Evolutionary conservation across 306 rosid genomes (phyloP).

Genomic region (Coriaria nepalensis): DNA sequence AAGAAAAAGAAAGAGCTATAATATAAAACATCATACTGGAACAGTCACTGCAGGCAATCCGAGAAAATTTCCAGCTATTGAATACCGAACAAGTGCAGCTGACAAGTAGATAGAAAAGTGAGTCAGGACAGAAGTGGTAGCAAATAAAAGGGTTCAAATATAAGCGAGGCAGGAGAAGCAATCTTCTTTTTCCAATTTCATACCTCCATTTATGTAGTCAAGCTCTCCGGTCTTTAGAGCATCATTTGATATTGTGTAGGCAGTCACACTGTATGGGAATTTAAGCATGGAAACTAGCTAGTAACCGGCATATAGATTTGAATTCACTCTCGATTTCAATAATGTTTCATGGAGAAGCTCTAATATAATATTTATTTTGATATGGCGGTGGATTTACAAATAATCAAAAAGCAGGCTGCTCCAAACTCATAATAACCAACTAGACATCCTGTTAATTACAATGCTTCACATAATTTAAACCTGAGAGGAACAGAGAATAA

Average conservation of each 20-base stretch:
- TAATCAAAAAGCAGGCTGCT: too few species aligned
- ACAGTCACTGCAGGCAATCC: constrained; percentile 88
- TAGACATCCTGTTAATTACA: neutral
- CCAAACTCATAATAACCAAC: neutral
- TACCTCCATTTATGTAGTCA: constrained; percentile 95
- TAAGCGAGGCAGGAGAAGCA: neutral
- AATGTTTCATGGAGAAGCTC: too few species aligned
- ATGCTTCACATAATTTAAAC: too few species aligned
- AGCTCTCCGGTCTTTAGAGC: constrained; percentile 85
- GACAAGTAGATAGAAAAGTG: constrained; percentile 5
- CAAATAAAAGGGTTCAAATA: neutral
- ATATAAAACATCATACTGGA: constrained; percentile 35
- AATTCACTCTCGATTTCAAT: too few species aligned
- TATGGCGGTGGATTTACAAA: too few species aligned
- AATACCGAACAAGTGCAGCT: constrained; percentile 86
- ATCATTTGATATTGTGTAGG: constrained; percentile 67
- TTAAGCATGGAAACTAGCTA: too few species aligned
- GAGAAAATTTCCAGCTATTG: constrained; percentile 84
- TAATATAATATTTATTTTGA: too few species aligned
- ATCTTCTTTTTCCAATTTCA: too few species aligned
- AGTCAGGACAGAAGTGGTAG: neutral
- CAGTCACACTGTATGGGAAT: constrained; percentile 95
- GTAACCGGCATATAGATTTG: too few species aligned
- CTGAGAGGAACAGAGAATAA: neutral
- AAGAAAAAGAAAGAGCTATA: neutral